Percentiles rank a stretch among this genome's conserved stretches.
These are phyloP conservation scores for Lyophyllum decastes DNA, from an alignment of 768 basidiomycete species.

Conservation along the genomic window DNA sequence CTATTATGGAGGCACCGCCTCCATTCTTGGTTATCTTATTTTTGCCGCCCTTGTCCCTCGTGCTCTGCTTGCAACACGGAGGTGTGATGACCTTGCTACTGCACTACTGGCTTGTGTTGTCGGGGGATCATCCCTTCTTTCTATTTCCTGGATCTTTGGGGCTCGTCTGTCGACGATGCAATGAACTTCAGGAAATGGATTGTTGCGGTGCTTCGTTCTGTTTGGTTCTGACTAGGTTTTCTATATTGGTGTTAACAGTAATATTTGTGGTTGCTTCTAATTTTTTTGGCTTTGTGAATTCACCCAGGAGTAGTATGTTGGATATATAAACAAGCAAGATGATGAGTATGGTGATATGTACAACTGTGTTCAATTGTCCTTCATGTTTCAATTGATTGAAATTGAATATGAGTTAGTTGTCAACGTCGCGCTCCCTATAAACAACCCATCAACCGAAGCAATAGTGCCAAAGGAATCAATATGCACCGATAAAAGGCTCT, in stretches of 20 bases:
- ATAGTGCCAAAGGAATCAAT: not conserved
- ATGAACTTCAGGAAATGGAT: not conserved
- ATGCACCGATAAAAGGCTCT: conserved; percentile 26
- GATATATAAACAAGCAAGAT: no score
- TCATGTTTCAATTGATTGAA: conserved; percentile 31
- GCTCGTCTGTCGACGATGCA: not conserved
- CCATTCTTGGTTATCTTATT: not conserved
- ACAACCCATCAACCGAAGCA: not conserved
- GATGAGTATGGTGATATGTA: no score
- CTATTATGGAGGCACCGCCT: not conserved
- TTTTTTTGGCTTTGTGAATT: no score
- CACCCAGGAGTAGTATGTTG: no score
- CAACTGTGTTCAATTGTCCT: no score
- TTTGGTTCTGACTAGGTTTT: no score
- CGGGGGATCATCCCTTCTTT: not conserved
- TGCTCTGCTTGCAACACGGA: not conserved
- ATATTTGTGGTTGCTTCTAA: no score
- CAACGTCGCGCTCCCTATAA: conserved; percentile 30
- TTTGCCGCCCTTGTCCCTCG: not conserved
- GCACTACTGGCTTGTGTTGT: not conserved
- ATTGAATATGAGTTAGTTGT: conserved; percentile 31
- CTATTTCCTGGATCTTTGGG: not conserved
- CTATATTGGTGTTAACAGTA: no score
- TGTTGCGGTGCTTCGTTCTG: not conserved
- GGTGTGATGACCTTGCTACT: not conserved